Conservation (phyloP, 78 protist species). For the Isochrysis galbana region DNA sequence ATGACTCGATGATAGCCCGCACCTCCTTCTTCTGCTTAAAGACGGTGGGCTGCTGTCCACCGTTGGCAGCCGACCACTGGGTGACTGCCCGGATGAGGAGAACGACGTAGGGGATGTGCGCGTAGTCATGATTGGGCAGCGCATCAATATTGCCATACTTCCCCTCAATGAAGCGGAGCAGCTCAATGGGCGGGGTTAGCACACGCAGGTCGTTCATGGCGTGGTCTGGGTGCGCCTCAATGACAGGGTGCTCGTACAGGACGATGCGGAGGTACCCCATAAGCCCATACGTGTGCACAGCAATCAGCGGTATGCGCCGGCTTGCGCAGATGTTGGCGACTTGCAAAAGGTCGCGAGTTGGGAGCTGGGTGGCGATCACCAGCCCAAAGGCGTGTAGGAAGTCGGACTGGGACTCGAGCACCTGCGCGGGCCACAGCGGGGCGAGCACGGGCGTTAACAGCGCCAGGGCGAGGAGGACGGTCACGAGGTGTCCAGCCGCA, state of each 20-base stretch:
- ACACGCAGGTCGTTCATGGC: background rate
- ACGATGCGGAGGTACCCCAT: conserved; percentile 71
- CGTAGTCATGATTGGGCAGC: conserved; percentile 27
- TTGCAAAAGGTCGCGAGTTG: conserved; percentile 34
- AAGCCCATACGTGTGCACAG: conserved; percentile 52
- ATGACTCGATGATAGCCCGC: background rate
- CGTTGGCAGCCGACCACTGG: background rate
- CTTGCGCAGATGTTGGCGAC: conserved; percentile 45
- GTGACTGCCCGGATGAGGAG: background rate
- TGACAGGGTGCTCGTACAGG: conserved; percentile 57
- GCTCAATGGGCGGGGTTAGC: background rate
- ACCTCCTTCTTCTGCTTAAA: conserved; percentile 59
- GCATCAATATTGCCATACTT: background rate
- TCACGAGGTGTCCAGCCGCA: background rate
- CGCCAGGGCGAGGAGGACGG: background rate
- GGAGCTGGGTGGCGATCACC: conserved; percentile 70
- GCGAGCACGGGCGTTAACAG: background rate
- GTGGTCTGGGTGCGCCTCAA: background rate
- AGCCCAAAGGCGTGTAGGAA: conserved; percentile 61
- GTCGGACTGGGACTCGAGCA: conserved; percentile 52
- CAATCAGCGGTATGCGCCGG: conserved; percentile 55
- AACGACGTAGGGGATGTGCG: conserved; percentile 72
- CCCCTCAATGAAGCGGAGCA: background rate
- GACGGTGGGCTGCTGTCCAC: conserved; percentile 28
- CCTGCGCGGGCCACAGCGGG: background rate